Evolutionary conservation across 1,139 yeast species (phyloP).

Genomic region (Williopsis jadinii): DNA sequence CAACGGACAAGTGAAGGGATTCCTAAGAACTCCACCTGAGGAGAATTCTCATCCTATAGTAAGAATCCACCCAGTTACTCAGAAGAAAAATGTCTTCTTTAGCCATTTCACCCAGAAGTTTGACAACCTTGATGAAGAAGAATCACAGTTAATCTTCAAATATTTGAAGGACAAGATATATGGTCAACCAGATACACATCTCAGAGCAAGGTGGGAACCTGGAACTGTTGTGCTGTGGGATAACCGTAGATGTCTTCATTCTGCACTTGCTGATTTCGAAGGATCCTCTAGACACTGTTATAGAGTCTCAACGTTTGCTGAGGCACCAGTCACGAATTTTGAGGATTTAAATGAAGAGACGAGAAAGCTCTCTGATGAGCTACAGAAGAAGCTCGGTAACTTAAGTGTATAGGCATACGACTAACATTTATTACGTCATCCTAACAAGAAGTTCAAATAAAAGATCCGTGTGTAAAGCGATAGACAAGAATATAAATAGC

Average conservation of each 20-base stretch:
- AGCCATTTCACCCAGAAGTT: slow-evolving; percentile 57
- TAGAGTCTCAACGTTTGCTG: slow-evolving; percentile 59
- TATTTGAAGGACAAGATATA: slow-evolving; percentile 48
- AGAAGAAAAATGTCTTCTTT: slow-evolving; percentile 53
- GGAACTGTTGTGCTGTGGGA: slow-evolving; percentile 68
- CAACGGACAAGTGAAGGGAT: slow-evolving; percentile 46
- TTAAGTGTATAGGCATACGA: neutral
- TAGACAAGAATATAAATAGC: too few relatives aligned
- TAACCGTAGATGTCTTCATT: slow-evolving; percentile 56
- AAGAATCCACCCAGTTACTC: slow-evolving; percentile 63
- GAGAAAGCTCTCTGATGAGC: neutral
- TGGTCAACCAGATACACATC: slow-evolving; percentile 43
- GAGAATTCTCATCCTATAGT: slow-evolving; percentile 58
- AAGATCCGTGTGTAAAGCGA: too few relatives aligned
- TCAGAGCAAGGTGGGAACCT: slow-evolving; percentile 51
- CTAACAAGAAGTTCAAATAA: too few relatives aligned
- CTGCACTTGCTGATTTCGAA: slow-evolving; percentile 60
- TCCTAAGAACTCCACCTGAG: slow-evolving; percentile 58
- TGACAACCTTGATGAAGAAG: slow-evolving; percentile 58
- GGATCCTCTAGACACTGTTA: slow-evolving; percentile 57
- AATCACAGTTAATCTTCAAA: slow-evolving; percentile 47
- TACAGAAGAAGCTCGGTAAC: neutral
- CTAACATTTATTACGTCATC: too few relatives aligned
- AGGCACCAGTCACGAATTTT: slow-evolving; percentile 18
- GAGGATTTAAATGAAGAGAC: slow-evolving; percentile 12